Evolutionary conservation across 169 alveolate species (phyloP).

Genomic region (Besnoitia besnoiti): DNA sequence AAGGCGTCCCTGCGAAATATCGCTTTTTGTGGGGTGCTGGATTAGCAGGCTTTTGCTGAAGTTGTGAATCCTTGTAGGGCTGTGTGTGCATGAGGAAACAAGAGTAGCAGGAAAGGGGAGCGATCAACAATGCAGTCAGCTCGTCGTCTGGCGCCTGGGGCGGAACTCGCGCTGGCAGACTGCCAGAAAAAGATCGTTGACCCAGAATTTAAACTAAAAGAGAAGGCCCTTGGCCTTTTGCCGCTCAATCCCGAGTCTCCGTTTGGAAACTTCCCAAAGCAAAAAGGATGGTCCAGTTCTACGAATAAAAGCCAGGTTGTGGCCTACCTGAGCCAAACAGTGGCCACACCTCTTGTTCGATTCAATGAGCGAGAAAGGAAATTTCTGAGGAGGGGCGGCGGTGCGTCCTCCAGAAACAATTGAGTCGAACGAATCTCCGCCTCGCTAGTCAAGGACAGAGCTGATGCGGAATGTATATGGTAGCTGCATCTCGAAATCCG

Average conservation of each 20-base stretch:
- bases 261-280: constrained; percentile 92
- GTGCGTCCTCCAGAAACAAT: constrained; percentile 9
- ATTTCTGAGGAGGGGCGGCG: not conserved
- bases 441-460: too few species aligned
- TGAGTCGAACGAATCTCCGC: not conserved
- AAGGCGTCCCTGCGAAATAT: not conserved
- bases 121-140: not conserved
- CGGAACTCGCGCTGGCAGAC: constrained; percentile 51
- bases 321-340: not conserved
- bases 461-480: too few species aligned
- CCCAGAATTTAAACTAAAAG: constrained; percentile 18
- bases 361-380: constrained; percentile 64
- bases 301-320: constrained; percentile 55
- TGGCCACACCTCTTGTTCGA: constrained; percentile 70
- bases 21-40: not conserved
- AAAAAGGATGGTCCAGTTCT: constrained; percentile 73
- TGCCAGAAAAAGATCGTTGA: constrained; percentile 37
- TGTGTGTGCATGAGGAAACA: too few species aligned
- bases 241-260: constrained; percentile 87
- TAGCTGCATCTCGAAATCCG: too few species aligned
- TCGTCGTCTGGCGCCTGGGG: not conserved
- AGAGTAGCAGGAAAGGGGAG: not conserved
- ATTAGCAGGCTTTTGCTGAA: not conserved
- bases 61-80: not conserved
- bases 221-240: constrained; percentile 70